Percentiles rank a stretch among this genome's conserved stretches.
These are phyloP conservation scores for Ustilago hordei DNA, from an alignment of 1,284 basidiomycete species.

Conservation along the genomic window DNA sequence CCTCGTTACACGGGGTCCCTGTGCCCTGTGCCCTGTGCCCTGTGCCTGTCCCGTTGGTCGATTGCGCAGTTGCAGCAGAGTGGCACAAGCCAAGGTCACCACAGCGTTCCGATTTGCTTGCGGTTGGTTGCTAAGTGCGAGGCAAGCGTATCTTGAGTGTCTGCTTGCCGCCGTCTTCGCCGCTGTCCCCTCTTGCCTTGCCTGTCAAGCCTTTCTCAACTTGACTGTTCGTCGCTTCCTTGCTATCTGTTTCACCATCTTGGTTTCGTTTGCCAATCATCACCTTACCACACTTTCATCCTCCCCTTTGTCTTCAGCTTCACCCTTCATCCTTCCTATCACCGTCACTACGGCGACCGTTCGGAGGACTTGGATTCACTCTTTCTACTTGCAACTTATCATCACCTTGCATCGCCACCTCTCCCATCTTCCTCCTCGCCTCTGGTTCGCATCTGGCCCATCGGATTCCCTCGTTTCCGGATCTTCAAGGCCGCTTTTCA, in stretches of 20 bases:
- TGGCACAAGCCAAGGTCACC: no score
- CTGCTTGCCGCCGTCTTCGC: conserved; percentile 2
- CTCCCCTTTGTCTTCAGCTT: not conserved
- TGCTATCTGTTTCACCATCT: not conserved
- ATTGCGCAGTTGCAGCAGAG: not conserved
- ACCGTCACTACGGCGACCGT: not conserved
- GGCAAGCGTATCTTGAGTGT: not conserved
- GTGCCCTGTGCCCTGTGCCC: not conserved
- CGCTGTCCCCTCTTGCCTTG: not conserved
- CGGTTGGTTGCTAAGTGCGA: not conserved
- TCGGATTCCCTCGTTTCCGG: not conserved
- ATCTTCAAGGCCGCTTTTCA: not conserved
- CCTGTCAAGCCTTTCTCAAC: not conserved
- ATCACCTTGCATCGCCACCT: not conserved
- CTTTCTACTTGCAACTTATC: not conserved
- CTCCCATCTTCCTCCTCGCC: not conserved
- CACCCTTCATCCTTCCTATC: not conserved
- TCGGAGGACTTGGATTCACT: not conserved
- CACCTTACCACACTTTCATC: not conserved
- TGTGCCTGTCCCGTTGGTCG: conserved; percentile 4
- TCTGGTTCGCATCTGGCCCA: not conserved
- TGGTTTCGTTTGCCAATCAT: not conserved
- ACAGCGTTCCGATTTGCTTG: not conserved
- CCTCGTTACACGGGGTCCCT: not conserved
- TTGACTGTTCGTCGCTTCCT: not conserved